Evolutionary conservation across 2,329 filamentous ascomycete species (phyloP).

Genomic region (Xylariales sp.): DNA sequence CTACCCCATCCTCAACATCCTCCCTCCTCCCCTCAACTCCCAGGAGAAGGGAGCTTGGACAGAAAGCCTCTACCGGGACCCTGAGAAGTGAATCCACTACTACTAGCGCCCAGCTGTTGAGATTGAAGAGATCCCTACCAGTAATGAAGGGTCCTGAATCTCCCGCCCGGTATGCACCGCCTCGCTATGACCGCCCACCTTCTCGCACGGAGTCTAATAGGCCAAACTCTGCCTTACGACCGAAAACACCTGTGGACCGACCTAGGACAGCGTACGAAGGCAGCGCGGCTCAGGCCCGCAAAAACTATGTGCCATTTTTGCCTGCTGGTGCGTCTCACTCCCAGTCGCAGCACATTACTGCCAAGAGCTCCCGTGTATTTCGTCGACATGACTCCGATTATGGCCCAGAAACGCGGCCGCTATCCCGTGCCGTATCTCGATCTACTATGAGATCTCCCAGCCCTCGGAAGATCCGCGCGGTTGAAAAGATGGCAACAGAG

Average conservation of each 20-base stretch:
- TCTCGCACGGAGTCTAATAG: slow-evolving; percentile 52
- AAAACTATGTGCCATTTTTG: slow-evolving; percentile 68
- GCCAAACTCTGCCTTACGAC: slow-evolving; percentile 50
- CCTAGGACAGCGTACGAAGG: slow-evolving; percentile 46
- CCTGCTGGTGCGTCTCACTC: slow-evolving; percentile 69
- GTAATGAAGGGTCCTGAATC: slow-evolving; percentile 50
- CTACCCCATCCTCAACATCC: slow-evolving; percentile 50
- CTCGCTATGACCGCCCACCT: slow-evolving; percentile 52
- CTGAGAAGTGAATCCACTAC: slow-evolving; percentile 59
- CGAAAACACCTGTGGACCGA: slow-evolving; percentile 69
- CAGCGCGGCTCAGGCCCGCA: slow-evolving; percentile 48
- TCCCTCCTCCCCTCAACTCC: slow-evolving; percentile 55
- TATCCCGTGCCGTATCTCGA: slow-evolving; percentile 54
- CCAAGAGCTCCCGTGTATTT: slow-evolving; percentile 67
- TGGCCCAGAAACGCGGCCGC: slow-evolving; percentile 52
- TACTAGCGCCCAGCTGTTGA: slow-evolving; percentile 60
- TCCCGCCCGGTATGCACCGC: slow-evolving; percentile 42
- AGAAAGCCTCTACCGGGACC: slow-evolving; percentile 49
- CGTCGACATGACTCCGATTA: slow-evolving; percentile 81
- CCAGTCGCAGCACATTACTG: slow-evolving; percentile 73
- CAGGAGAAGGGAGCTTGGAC: slow-evolving; percentile 54
- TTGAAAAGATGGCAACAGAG: slow-evolving; percentile 35
- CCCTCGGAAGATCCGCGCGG: slow-evolving; percentile 43
- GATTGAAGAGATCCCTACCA: slow-evolving; percentile 62
- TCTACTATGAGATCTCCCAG: slow-evolving; percentile 57